These are phyloP conservation scores for Trypanosoma grayi DNA, from an alignment of 208 protist genomes.

Conservation along the genomic window DNA sequence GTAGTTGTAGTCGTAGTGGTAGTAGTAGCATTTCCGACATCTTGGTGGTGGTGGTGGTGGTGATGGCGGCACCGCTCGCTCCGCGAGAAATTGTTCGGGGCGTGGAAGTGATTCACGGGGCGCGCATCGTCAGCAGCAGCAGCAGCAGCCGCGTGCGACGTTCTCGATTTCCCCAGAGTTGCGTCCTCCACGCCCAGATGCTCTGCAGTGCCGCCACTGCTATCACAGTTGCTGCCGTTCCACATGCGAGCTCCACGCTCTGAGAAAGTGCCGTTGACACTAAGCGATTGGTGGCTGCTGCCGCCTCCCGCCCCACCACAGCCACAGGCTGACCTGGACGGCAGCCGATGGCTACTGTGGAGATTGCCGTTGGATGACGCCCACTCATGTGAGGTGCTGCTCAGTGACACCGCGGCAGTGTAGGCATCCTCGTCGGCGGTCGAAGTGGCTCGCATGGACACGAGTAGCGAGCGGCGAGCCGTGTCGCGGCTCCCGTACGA, in stretches of 20 bases:
- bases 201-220: no score
- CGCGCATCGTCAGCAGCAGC: no score
- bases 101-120: background rate
- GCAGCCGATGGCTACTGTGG: background rate
- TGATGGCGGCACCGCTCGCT: background rate
- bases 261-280: background rate
- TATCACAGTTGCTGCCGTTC: no score
- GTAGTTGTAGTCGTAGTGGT: background rate
- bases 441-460: background rate
- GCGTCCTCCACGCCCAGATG: no score
- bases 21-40: background rate
- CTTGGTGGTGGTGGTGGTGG: background rate
- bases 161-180: no score
- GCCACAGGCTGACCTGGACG: background rate
- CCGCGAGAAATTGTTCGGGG: background rate
- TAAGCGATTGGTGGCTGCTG: background rate
- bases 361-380: background rate
- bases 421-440: background rate
- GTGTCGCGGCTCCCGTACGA: background rate
- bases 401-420: background rate
- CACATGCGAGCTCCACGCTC: background rate
- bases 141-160: background rate
- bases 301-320: background rate
- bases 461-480: background rate
- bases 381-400: constrained; percentile 1